A percentile compares a stretch with the other conserved stretches of the same genome.
These are phyloP conservation scores for Xylaria sp. DNA, from an alignment of 2,329 filamentous ascomycete genomes.

Conservation along the genomic window DNA sequence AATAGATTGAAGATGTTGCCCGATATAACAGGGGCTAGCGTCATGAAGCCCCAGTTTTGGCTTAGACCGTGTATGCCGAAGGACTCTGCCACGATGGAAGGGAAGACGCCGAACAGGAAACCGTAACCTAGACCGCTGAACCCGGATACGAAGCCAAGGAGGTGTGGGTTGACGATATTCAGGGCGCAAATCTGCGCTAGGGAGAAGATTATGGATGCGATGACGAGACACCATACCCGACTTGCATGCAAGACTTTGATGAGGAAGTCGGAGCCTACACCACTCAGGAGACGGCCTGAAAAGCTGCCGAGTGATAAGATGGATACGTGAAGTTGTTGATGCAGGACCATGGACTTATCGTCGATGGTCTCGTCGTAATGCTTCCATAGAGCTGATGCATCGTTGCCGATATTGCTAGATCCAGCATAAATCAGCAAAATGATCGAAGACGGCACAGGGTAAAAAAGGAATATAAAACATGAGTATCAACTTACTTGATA, in stretches of 20 bases:
- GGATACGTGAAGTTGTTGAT: conserved; percentile 92
- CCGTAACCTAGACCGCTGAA: conserved; percentile 92
- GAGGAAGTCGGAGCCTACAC: conserved; percentile 90
- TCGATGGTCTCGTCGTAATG: conserved; percentile 80
- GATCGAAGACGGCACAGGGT: neutral
- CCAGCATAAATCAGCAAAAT: conserved; percentile 14
- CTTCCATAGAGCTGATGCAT: conserved; percentile 87
- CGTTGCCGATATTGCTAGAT: conserved; percentile 89
- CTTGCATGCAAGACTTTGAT: conserved; percentile 83
- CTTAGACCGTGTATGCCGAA: conserved; percentile 91
- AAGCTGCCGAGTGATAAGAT: conserved; percentile 93
- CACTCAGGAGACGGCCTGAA: conserved; percentile 79
- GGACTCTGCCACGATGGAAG: conserved; percentile 86
- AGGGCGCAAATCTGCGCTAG: conserved; percentile 82
- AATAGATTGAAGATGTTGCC: conserved; percentile 94
- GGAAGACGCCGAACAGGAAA: conserved; percentile 92
- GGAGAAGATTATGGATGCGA: conserved; percentile 81
- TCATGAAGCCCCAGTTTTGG: conserved; percentile 98
- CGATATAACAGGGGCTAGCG: conserved; percentile 84
- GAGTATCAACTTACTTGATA: conserved; percentile 79
- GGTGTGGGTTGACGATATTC: conserved; percentile 78
- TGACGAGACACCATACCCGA: conserved; percentile 89
- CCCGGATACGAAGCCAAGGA: conserved; percentile 80
- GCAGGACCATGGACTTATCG: conserved; percentile 79
- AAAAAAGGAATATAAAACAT: neutral